Evolutionary conservation across 2,329 filamentous ascomycete species (phyloP).

Genomic region (Beauveria sp.): DNA sequence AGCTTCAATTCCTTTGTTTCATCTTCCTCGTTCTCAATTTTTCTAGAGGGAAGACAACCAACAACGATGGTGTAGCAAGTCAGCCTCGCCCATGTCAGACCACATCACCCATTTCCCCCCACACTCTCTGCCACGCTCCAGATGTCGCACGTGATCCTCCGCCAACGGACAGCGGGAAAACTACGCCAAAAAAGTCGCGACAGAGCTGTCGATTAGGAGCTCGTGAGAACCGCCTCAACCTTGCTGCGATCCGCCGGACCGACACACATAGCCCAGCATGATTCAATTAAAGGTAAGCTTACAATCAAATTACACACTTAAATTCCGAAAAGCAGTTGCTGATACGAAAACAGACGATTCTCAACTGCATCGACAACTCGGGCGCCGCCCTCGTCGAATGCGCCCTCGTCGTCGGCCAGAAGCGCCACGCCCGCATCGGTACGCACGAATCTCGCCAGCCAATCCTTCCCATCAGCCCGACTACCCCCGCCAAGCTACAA

Average conservation of each 20-base stretch:
- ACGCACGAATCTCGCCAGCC: conserved; percentile 24
- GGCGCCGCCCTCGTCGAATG: conserved; percentile 96
- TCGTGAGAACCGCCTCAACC: background rate
- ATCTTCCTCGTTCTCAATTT: too few species aligned
- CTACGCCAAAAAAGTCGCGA: conserved; percentile 1
- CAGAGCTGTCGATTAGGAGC: too few species aligned
- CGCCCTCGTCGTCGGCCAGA: conserved; percentile 85
- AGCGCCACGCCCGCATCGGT: conserved; percentile 85
- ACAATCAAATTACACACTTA: rapidly evolving
- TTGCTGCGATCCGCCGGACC: background rate
- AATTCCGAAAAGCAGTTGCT: background rate
- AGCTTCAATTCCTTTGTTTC: too few species aligned
- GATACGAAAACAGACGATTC: conserved; percentile 63
- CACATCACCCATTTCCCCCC: background rate
- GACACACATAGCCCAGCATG: conserved; percentile 51
- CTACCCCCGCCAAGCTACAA: background rate
- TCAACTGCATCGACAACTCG: conserved; percentile 99
- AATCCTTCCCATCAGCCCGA: too few species aligned
- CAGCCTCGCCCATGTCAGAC: background rate
- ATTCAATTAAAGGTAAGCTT: conserved; percentile 74
- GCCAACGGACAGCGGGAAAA: background rate
- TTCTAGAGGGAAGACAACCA: too few species aligned
- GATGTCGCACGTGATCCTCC: background rate
- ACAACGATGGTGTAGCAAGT: too few species aligned
- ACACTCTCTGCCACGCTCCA: background rate